Evolutionary conservation across 2,329 filamentous ascomycete species (phyloP), one percentile per base, ranked within the genome.

Genomic region (Colletotrichum gloeosporioides): DNA sequence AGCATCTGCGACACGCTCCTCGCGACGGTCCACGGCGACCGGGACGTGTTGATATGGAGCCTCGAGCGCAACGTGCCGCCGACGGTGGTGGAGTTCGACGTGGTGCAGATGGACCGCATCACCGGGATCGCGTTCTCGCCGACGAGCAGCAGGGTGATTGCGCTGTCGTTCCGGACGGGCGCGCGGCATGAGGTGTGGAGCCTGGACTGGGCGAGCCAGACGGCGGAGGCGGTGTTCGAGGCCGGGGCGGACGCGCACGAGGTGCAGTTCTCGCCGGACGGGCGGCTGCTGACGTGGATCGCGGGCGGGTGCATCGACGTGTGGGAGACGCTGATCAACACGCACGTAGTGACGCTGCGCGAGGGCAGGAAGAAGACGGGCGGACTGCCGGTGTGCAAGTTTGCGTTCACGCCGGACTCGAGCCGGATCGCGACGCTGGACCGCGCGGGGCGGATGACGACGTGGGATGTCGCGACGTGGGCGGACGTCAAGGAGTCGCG

Each of bases 291-390:
- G 2, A 65, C 59, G 13, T 69, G 44, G 57, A 59, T 76, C 8
- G 49, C 74, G 32, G 64, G 32, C 16, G 71, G 49, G 6, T 34
- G 57, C 34, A 25, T 76, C n/a, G 70, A 73, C 18, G 29, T 69
- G 18, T 76, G 70, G 74, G 74, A 76, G 36, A 73, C 64, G 27
- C 7, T 73, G 27, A 64, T 73, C 64, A 53, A 65, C 70, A 69
- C 70, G 29, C 70, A 73, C 22, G 70, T 73, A 6, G 18, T 49
- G 27, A 73, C 64, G 1, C 16, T 73, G 0, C 70, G 70, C 12
- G 70, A 73, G 29, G 31, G 64, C 44, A 63, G 4, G 59, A 73
- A 34, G 15, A 36, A 39, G 25, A 62, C 57, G 5, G 31, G 59
- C 22, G 70, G 70, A 18, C 57, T 32, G 13, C 64, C 74, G 16